Conservation (phyloP, 805 yeast species). For the Wickerhamomyces sydowiorum region DNA sequence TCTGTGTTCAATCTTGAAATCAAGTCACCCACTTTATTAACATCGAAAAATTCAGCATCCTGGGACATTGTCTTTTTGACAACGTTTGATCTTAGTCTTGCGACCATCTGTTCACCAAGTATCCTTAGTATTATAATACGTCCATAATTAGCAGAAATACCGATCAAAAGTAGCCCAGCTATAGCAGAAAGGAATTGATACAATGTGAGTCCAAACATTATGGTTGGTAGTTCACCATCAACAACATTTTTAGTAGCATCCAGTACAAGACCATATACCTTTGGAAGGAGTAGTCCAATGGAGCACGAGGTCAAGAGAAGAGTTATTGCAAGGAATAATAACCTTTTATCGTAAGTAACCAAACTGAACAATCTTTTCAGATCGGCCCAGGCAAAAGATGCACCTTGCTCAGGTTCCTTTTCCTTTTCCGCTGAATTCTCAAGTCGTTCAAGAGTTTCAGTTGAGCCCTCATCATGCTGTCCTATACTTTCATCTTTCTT, state of each 20-base stretch:
- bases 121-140: slow-evolving; percentile 62
- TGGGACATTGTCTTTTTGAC: slow-evolving; percentile 76
- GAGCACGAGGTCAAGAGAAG: slow-evolving; percentile 42
- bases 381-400: slow-evolving; percentile 11
- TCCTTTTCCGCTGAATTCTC: too few relatives aligned
- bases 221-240: slow-evolving; percentile 26
- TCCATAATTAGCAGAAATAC: slow-evolving; percentile 72
- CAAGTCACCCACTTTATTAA: slow-evolving; percentile 91
- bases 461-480: too few relatives aligned
- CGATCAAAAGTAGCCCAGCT: slow-evolving; percentile 37
- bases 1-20: slow-evolving; percentile 88
- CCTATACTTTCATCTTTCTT: too few relatives aligned
- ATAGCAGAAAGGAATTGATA: slow-evolving; percentile 54
- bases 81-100: slow-evolving; percentile 71
- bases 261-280: slow-evolving; percentile 48
- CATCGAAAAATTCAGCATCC: slow-evolving; percentile 90
- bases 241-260: slow-evolving; percentile 39
- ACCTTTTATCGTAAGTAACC: slow-evolving; percentile 39
- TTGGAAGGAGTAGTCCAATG: slow-evolving; percentile 49
- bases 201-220: slow-evolving; percentile 50
- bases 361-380: slow-evolving; percentile 34
- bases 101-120: slow-evolving; percentile 83
- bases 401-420: background rate
- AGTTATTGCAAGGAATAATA: slow-evolving; percentile 36
- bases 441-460: too few relatives aligned